A percentile compares a stretch with the other conserved stretches of the same genome.
phyloP scores from a whole-genome alignment of 1,284 basidiomycete species.

The Pulchroboletus neoregius region DNA sequence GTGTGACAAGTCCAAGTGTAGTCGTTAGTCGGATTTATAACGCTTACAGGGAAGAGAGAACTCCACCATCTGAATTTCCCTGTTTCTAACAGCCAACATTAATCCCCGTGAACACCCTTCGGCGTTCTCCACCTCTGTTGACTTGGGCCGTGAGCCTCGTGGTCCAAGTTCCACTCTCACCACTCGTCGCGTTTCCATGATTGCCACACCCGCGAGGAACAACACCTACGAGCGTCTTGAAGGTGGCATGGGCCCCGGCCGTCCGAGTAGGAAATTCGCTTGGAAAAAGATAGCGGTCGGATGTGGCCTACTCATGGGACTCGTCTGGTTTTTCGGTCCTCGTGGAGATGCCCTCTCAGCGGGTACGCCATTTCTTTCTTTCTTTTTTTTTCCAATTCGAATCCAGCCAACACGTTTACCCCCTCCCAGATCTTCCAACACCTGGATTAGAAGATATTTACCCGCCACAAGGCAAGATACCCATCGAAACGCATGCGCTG shows the following conservation, averaged over 20 bases:
- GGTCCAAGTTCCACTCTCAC: slow-evolving; percentile 12
- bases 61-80: not conserved
- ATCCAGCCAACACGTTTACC: not conserved
- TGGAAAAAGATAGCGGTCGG: slow-evolving; percentile 69
- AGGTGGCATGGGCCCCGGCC: slow-evolving; percentile 50
- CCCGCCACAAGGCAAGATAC: slow-evolving; percentile 17
- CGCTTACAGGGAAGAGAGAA: not conserved
- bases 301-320: slow-evolving; percentile 48
- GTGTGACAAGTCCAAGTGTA: no score
- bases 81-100: slow-evolving; percentile 20
- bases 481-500: slow-evolving; percentile 4
- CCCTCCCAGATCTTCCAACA: slow-evolving; percentile 12
- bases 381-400: not conserved
- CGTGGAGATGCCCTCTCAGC: slow-evolving; percentile 28
- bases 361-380: slow-evolving; percentile 13
- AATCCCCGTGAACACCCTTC: slow-evolving; percentile 15
- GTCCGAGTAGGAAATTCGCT: slow-evolving; percentile 36
- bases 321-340: slow-evolving; percentile 65
- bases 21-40: no score
- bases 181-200: slow-evolving; percentile 20
- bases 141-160: slow-evolving; percentile 26
- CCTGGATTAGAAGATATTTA: slow-evolving; percentile 27
- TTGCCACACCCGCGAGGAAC: slow-evolving; percentile 41
- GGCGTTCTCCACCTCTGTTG: slow-evolving; percentile 31
- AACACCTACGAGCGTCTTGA: slow-evolving; percentile 63